These are phyloP conservation scores for Cytospora piceicola DNA, from an alignment of 2,329 filamentous ascomycete species.

Conservation along the genomic window DNA sequence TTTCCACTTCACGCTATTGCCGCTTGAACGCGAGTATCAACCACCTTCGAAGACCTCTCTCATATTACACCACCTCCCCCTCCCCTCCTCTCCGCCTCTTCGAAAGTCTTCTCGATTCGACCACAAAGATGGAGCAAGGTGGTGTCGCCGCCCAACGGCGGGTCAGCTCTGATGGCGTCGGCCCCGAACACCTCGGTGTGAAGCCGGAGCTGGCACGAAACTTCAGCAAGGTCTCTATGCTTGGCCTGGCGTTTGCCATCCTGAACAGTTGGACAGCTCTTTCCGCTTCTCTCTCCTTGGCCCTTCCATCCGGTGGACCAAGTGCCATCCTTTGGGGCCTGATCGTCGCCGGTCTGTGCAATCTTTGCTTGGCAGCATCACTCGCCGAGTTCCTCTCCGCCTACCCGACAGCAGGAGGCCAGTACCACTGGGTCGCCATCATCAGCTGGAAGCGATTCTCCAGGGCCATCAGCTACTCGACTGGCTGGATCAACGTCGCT, in stretches of 20 bases:
- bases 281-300: slow-evolving; percentile 50
- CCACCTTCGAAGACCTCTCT: not conserved
- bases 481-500: slow-evolving; percentile 74
- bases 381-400: slow-evolving; percentile 73
- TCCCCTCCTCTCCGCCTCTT: too few relatives aligned
- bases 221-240: slow-evolving; percentile 53
- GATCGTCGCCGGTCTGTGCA: slow-evolving; percentile 66
- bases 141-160: slow-evolving; percentile 10
- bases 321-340: slow-evolving; percentile 75
- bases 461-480: slow-evolving; percentile 68
- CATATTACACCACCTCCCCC: too few relatives aligned
- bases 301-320: slow-evolving; percentile 69
- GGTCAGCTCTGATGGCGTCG: slow-evolving; percentile 36
- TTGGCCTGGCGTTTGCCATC: slow-evolving; percentile 53
- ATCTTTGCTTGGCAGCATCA: slow-evolving; percentile 69
- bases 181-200: slow-evolving; percentile 51
- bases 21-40: not conserved
- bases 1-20: not conserved
- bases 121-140: slow-evolving; percentile 23
- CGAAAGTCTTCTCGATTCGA: not conserved
- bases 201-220: slow-evolving; percentile 55
- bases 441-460: slow-evolving; percentile 64
- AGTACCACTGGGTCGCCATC: slow-evolving; percentile 74
- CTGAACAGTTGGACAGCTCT: slow-evolving; percentile 57
- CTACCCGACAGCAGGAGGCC: slow-evolving; percentile 62